Base-by-base conservation (phyloP, 208 protist species). In the Trypanosoma brucei region DNA sequence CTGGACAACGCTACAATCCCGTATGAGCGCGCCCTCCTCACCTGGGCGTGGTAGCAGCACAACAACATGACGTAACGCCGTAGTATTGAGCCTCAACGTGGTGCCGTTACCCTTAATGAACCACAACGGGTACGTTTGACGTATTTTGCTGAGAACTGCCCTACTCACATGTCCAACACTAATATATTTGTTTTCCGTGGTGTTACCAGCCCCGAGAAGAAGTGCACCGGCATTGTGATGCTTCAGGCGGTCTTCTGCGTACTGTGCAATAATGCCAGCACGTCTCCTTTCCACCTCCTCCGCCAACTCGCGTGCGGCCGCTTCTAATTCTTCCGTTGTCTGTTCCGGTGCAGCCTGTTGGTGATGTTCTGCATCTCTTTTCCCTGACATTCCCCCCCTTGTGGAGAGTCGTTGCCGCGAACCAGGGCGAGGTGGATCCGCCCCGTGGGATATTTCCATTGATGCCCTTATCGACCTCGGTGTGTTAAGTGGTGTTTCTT, bases 51-150 rank as follows among this genome's bases (percentile, higher is more conserved):
- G 62, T 7, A 79, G 65, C 11, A 75, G 44, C 7, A 81, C 51
- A 5, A 83, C 58, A 35, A 87, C 81, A 48, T 74, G 65, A 37
- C 77, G 78, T 37, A 87, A 30, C 36, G 63, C 13, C 7, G 69
- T 33, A 2, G 81, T 84, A 39, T 58, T 76, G 13, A 54, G 56
- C 3, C 84, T 69, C 57, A 81, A 59, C 45, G 77, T 81, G 9
- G 69, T 71, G 30, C 85, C 85, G 51, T 79, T 76, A n/a, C 65
- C 68, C 67, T 92, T 92, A 3, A 92, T 68, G 62, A 78, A 92
- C 54, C 76, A 83, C 22, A 92, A 45, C 0, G 71, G 48, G 42
- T 83, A 70, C 45, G 0, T 7, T 30, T 54, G 30, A 36, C 74
- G 75, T 44, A 82, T 45, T 8, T 50, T 49, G 3, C 54, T 67